Evolutionary conservation across 2,329 filamentous ascomycete genomes (phyloP), one percentile per base, ranked within the genome.

Genomic region (Trichoderma koningii): DNA sequence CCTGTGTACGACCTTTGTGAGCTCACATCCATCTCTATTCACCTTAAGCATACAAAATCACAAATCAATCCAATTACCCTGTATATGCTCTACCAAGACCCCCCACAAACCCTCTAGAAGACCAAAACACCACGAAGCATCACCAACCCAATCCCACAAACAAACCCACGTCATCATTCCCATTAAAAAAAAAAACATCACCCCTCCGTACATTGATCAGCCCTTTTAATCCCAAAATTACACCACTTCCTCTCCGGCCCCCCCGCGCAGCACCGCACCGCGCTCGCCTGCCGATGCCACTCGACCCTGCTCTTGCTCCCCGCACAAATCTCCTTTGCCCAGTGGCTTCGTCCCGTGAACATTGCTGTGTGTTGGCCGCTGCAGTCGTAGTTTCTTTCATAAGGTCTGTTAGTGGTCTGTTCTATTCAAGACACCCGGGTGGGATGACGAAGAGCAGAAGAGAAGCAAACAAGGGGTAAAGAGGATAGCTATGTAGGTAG

Each of bases 201-300:
- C 7, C 17, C 17, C 15, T 26, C 23, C 12, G 30, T 26, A 23
- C 59, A 62, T 14, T 19, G 7, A 0, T 52, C 38, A 17, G 48
- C 17, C 48, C 34, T 53, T 9, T 14, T 52, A 12, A 50, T 10
- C 19, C 4, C 17, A 26, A 7, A 17, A 19, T 55, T 47, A 41
- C 63, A 65, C 63, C 63, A 65, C 19, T 17, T 23, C 19, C 15
- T 26, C 17, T 5, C 34, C 15, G 63, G 63, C 5, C 15, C 17
- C 1, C 63, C 63, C 6, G 63, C 55, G 28, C 63, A 65, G 41
- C 63, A 65, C 14, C 55, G 55, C 3, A 65, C 55, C 6, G 63
- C 59, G 9, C 34, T 4, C 6, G 55, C 47, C 19, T 47, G 23
- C 6, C 15, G 26, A n/a, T 47, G 14, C 63, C 63, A 65, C 23